phyloP scores from a whole-genome alignment of 371 early-diverging fungal genomes.

The Mucor saturninus region DNA sequence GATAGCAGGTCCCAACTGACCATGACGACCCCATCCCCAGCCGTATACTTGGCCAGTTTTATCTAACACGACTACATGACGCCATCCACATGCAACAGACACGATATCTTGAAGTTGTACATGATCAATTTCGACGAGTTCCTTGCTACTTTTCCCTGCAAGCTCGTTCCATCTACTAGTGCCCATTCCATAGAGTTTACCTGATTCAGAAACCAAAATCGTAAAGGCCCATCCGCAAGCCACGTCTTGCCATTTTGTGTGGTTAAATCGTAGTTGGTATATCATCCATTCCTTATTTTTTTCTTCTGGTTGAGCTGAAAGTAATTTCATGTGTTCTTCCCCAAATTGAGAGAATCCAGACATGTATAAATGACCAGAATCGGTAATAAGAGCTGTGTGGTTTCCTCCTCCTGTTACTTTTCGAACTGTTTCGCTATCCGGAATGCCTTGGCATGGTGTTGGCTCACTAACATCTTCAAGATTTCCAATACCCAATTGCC shows the following conservation, averaged over 20 bases:
- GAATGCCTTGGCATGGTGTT: constrained; percentile 34
- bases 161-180: constrained; percentile 60
- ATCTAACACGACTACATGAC: constrained; percentile 59
- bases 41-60: constrained; percentile 48
- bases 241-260: constrained; percentile 46
- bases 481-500: constrained; percentile 66
- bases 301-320: constrained; percentile 6
- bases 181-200: constrained; percentile 54
- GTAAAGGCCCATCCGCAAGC: constrained; percentile 70
- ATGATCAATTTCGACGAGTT: constrained; percentile 10
- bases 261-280: constrained; percentile 11
- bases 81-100: constrained; percentile 66
- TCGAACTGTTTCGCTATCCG: constrained; percentile 20
- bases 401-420: constrained; percentile 66
- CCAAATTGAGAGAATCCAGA: constrained; percentile 29
- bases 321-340: constrained; percentile 6
- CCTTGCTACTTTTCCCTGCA: constrained; percentile 16
- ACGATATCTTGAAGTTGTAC: constrained; percentile 25
- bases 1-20: constrained; percentile 55
- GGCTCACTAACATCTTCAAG: constrained; percentile 40
- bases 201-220: constrained; percentile 38
- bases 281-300: constrained; percentile 10
- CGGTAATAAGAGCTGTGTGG: constrained; percentile 61
- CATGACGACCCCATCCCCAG: constrained; percentile 69
- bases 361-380: constrained; percentile 26